Percentiles rank a stretch among this genome's conserved stretches.
Conservation (phyloP, 2,329 filamentous ascomycete genomes). For the Fusarium liriodendri region DNA sequence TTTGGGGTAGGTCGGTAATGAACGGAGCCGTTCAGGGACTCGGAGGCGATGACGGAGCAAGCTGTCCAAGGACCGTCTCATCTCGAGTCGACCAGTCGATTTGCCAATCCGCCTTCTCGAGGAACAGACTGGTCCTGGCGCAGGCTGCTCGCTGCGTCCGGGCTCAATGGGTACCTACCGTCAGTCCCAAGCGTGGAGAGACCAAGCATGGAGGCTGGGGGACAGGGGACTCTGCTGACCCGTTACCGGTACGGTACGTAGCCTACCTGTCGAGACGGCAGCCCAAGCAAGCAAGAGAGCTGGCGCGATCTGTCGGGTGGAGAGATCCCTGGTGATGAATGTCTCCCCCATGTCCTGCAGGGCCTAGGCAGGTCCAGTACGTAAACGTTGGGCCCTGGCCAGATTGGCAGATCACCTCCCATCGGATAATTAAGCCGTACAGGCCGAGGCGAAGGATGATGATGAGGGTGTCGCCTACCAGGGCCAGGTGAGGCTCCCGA, state of each 20-base stretch:
- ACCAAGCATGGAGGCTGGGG: constrained; percentile 19
- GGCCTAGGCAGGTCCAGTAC: constrained; percentile 22
- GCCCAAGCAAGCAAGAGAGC: constrained; percentile 24
- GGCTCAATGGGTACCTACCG: not conserved
- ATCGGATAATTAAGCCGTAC: constrained; percentile 10
- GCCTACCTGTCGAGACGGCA: constrained; percentile 22
- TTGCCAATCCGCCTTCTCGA: not conserved
- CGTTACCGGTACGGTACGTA: not conserved
- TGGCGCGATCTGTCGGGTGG: constrained; percentile 45
- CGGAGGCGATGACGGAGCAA: not conserved
- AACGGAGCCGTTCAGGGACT: constrained; percentile 5
- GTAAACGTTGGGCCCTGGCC: constrained; percentile 15
- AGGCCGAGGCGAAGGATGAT: not conserved
- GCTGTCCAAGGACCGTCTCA: not conserved
- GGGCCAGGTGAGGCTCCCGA: not conserved
- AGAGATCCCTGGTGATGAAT: constrained; percentile 38
- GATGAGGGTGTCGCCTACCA: not conserved
- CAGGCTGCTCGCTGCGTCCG: not conserved
- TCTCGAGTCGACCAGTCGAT: not conserved
- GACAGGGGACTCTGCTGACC: constrained; percentile 14
- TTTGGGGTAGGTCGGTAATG: constrained; percentile 9
- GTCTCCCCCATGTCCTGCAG: constrained; percentile 37
- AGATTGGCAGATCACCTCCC: constrained; percentile 21
- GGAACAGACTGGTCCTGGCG: not conserved
- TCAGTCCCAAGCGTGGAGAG: not conserved